Evolutionary conservation across 176 grass and related monocot species (phyloP), one percentile per base, ranked within the genome.

Genomic region (Aegilops umbellulata): DNA sequence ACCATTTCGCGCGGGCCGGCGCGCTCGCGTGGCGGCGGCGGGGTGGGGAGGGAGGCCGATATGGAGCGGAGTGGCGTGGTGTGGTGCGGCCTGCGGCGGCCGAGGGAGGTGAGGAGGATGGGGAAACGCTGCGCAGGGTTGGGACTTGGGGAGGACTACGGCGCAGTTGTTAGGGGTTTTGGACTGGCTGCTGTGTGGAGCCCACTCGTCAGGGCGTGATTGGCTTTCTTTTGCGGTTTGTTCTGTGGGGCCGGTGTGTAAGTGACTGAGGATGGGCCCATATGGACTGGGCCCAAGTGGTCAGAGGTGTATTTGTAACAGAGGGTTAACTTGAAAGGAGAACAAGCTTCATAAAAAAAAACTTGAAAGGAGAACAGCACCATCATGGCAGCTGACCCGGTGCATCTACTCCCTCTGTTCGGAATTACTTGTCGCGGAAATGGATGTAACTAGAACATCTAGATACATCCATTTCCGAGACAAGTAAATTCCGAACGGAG

Each of bases 91-190:
- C 77, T 68, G 83, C 83, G 77, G 83, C 83, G 79, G 83, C 78
- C 70, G 46, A 47, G 71, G 24, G 24, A 46, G 69, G 67, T 7
- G 49, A 42, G 69, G 4, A 73, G 38, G 11, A 32, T 19, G 70
- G 82, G 82, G 69, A 53, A 79, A 81, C 82, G 69, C 80, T 53
- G 72, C 80, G 24, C 69, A 88, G 81, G 87, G 82, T 80, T 89
- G 77, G 77, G 82, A 76, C 73, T 76, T 53, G 73, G 24, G 79
- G 57, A 88, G 74, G 81, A 53, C 81, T 82, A 16, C 29, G 16
- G 49, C 31, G 55, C 22, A 41, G 35, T 24, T 44, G 83, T 46
- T 69, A 34, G 78, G 83, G 77, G 83, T 76, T 90, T 86, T 70
- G 60, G 53, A 12, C 27, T 53, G 65, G 17, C 57, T 88, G 87